A percentile compares a stretch with the other conserved stretches of the same genome.
phyloP scores from a whole-genome alignment of 805 yeast species.

The Schizosaccharomyces japonicus region DNA sequence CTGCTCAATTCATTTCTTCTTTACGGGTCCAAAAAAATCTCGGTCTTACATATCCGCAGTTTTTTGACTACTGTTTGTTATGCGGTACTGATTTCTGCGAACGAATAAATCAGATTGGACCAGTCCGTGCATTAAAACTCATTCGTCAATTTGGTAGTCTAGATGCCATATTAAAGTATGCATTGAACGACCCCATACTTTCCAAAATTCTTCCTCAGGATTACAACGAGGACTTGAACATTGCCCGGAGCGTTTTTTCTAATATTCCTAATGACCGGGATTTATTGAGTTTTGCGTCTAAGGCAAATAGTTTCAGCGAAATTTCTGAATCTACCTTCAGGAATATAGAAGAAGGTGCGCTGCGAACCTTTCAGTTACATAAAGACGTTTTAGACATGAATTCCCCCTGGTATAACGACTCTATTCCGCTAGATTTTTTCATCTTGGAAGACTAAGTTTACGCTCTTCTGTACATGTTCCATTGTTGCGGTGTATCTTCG shows the following conservation, averaged over 20 bases:
- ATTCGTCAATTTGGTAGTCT: background rate
- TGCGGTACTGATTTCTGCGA: slow-evolving; percentile 4
- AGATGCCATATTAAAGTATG: background rate
- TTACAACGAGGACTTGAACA: background rate
- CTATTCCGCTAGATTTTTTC: too few species aligned
- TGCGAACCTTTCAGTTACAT: background rate
- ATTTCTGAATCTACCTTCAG: background rate
- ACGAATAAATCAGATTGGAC: background rate
- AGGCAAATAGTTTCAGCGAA: background rate
- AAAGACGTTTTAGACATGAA: background rate
- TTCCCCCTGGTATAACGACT: background rate
- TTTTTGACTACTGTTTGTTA: background rate
- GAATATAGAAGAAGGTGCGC: background rate
- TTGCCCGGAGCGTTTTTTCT: background rate
- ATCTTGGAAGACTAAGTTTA: too few species aligned
- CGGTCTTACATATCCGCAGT: background rate
- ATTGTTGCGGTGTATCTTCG: too few species aligned
- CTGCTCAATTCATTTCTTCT: background rate
- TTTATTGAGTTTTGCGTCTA: background rate
- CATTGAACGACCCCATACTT: background rate
- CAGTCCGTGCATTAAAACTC: background rate
- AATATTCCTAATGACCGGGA: background rate
- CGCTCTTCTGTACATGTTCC: too few species aligned
- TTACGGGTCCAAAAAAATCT: background rate
- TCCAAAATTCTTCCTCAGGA: background rate